These are phyloP conservation scores for Candida golubevii DNA, from an alignment of 805 yeast species.

Conservation along the genomic window DNA sequence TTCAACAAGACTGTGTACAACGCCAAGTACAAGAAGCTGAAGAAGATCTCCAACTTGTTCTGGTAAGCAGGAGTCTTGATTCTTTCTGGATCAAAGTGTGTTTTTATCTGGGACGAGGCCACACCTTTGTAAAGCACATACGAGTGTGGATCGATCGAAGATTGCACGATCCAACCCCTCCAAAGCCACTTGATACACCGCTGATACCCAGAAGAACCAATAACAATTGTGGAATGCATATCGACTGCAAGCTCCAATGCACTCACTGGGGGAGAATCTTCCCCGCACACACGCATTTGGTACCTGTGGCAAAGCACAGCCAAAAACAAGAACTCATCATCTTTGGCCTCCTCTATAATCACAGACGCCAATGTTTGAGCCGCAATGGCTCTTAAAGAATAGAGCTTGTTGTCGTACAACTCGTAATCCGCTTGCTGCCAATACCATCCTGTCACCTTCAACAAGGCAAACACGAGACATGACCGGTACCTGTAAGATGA, in stretches of 20 bases:
- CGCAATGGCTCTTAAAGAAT: constrained; percentile 55
- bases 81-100: constrained; percentile 79
- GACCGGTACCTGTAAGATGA: constrained; percentile 63
- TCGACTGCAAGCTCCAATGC: constrained; percentile 86
- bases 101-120: constrained; percentile 46
- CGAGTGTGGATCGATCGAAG: constrained; percentile 61
- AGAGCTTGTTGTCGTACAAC: constrained; percentile 64
- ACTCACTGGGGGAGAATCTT: constrained; percentile 59
- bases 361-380: constrained; percentile 70
- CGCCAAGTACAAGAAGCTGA: constrained; percentile 58
- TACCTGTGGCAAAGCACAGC: constrained; percentile 76
- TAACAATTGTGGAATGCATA: constrained; percentile 71
- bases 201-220: constrained; percentile 79
- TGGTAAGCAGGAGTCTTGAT: constrained; percentile 84
- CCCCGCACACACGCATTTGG: constrained; percentile 57
- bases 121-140: constrained; percentile 63
- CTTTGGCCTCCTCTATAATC: constrained; percentile 58
- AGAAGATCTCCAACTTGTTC: constrained; percentile 62
- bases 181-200: constrained; percentile 86
- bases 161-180: constrained; percentile 90
- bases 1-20: constrained; percentile 65
- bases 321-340: constrained; percentile 61
- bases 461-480: constrained; percentile 61
- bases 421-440: constrained; percentile 53
- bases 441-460: constrained; percentile 81